Conservation (phyloP, 345 rosid species). For the Salix purpurea region DNA sequence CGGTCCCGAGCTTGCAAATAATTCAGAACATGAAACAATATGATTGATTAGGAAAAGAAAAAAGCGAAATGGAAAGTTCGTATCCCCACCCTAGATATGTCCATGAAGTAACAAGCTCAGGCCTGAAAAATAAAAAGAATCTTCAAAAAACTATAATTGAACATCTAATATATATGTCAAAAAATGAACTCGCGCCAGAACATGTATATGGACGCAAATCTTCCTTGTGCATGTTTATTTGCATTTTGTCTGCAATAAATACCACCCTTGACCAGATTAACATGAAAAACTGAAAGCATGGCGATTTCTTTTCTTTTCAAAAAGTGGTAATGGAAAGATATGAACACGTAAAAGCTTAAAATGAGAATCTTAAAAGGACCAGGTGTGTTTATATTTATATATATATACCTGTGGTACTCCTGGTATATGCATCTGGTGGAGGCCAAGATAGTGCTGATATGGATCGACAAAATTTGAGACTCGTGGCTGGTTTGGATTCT, state of each 20-base stretch:
- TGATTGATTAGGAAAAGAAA: neutral
- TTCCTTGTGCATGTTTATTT: too few species aligned
- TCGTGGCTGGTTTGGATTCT: conserved; percentile 38
- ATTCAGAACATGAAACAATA: neutral
- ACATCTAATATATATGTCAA: too few species aligned
- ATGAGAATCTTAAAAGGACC: neutral
- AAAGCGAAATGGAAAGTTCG: neutral
- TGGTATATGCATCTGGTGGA: conserved; percentile 53
- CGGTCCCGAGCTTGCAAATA: neutral
- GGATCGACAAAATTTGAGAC: conserved; percentile 52
- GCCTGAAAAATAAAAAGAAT: neutral
- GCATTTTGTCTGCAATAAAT: too few species aligned
- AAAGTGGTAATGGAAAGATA: neutral
- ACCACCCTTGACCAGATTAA: too few species aligned
- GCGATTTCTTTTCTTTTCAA: too few species aligned
- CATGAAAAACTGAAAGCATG: too few species aligned
- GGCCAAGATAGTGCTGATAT: conserved; percentile 57
- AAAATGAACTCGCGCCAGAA: too few species aligned
- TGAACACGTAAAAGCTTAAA: neutral
- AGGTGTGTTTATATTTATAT: neutral
- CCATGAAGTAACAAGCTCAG: neutral
- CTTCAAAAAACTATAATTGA: neutral
- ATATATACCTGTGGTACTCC: conserved; percentile 44
- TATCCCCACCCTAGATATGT: neutral
- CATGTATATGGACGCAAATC: too few species aligned